Percentiles rank a stretch among this genome's conserved stretches.
phyloP scores from a whole-genome alignment of 768 basidiomycete species.

The Mycena rosella region DNA sequence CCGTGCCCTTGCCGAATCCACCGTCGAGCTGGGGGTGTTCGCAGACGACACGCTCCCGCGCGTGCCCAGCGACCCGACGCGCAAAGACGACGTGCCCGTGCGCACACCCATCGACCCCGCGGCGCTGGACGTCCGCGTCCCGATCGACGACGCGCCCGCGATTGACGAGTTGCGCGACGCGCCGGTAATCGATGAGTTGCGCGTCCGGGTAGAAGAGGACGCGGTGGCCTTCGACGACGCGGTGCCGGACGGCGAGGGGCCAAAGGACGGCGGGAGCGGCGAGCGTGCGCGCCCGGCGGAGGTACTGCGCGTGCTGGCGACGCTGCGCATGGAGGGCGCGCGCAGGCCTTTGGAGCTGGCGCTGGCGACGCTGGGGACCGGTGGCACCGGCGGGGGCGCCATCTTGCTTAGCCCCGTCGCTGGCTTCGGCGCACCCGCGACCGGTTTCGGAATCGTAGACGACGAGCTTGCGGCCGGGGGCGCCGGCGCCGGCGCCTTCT shows the following conservation, averaged over 20 bases:
- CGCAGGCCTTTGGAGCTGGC: constrained; percentile 28
- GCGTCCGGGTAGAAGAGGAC: constrained; percentile 29
- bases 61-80: constrained; percentile 48
- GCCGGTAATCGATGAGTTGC: constrained; percentile 43
- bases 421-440: constrained; percentile 21
- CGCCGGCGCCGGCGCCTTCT: constrained; percentile 44
- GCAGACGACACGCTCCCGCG: constrained; percentile 35
- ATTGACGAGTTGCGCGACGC: constrained; percentile 43
- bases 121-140: constrained; percentile 47
- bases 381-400: constrained; percentile 25
- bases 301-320: constrained; percentile 35
- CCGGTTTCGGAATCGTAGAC: constrained; percentile 33
- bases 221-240: constrained; percentile 40
- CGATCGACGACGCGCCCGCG: constrained; percentile 57
- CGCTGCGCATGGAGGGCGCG: constrained; percentile 29
- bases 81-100: constrained; percentile 46
- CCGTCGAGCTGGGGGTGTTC: constrained; percentile 25
- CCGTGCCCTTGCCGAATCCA: constrained; percentile 30
- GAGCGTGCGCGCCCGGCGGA: constrained; percentile 32
- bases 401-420: constrained; percentile 19
- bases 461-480: constrained; percentile 39
- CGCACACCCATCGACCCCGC: constrained; percentile 48
- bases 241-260: constrained; percentile 27
- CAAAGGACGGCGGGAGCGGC: constrained; percentile 32
- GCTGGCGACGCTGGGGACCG: constrained; percentile 19